Evolutionary conservation across 139 green algal genomes (phyloP).

Genomic region (Chlamydomonas sp.): DNA sequence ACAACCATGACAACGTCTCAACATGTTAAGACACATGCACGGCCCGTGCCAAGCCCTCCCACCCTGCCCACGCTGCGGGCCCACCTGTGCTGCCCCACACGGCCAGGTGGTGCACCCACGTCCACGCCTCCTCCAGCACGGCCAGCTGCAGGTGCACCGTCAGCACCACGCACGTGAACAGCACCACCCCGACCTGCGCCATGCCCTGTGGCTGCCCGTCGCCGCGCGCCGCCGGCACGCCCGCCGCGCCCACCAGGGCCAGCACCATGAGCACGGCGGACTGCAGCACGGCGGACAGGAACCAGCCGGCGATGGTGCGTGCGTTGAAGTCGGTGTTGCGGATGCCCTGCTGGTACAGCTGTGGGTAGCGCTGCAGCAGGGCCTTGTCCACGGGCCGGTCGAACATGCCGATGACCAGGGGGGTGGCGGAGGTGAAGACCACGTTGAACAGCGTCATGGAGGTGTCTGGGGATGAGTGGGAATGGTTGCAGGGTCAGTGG

Average conservation of each 20-base stretch:
- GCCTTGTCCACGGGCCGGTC: slow-evolving; percentile 70
- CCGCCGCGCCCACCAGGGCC: slow-evolving; percentile 44
- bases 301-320: slow-evolving; percentile 63
- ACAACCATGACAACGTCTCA: no score
- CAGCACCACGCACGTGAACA: slow-evolving; percentile 75
- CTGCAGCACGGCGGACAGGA: slow-evolving; percentile 64
- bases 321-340: slow-evolving; percentile 73
- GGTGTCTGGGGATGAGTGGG: not conserved
- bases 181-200: slow-evolving; percentile 65
- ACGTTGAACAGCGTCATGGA: slow-evolving; percentile 65
- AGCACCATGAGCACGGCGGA: slow-evolving; percentile 59
- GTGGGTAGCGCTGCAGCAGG: slow-evolving; percentile 46
- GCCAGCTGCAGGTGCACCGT: slow-evolving; percentile 75
- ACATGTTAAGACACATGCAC: no score
- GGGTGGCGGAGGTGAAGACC: slow-evolving; percentile 79
- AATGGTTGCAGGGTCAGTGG: not conserved
- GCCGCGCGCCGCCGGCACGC: not conserved
- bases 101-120: slow-evolving; percentile 70
- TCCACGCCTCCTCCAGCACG: slow-evolving; percentile 59
- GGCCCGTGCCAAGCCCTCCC: no score
- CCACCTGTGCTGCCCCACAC: slow-evolving; percentile 68
- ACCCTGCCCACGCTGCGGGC: not conserved
- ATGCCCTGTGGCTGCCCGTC: slow-evolving; percentile 50
- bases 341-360: slow-evolving; percentile 19
- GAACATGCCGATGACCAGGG: slow-evolving; percentile 71